These are phyloP conservation scores for Termitomyces sp. DNA, from an alignment of 768 basidiomycete genomes.

Conservation along the genomic window DNA sequence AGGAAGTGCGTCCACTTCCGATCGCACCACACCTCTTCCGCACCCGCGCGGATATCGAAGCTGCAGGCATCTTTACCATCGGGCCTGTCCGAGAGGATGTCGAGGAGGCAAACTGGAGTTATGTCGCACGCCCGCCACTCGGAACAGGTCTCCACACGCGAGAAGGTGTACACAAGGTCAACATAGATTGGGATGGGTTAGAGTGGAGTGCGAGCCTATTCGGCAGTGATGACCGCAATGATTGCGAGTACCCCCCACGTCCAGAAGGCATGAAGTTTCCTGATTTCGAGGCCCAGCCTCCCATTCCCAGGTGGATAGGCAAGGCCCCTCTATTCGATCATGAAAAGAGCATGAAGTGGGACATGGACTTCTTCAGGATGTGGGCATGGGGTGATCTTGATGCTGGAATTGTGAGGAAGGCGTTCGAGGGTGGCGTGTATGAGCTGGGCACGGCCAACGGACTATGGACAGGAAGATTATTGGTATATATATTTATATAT, in stretches of 20 bases:
- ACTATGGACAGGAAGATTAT: conserved; percentile 51
- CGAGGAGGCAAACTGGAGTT: conserved; percentile 43
- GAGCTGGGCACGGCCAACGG: conserved; percentile 43
- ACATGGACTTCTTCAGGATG: conserved; percentile 47
- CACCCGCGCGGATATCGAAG: conserved; percentile 20
- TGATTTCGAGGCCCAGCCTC: not conserved
- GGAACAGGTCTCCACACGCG: conserved; percentile 4
- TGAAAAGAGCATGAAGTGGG: conserved; percentile 32
- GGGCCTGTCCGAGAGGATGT: conserved; percentile 56
- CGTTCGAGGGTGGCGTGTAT: conserved; percentile 23
- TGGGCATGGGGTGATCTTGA: conserved; percentile 29
- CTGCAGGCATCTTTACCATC: conserved; percentile 16
- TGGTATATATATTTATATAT: conserved; percentile 35
- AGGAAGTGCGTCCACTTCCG: conserved; percentile 40
- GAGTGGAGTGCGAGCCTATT: not conserved
- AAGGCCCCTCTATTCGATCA: conserved; percentile 8
- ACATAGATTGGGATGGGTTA: not conserved
- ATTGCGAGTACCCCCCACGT: not conserved
- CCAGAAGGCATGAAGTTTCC: not conserved
- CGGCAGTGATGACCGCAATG: not conserved
- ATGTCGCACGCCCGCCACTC: conserved; percentile 22
- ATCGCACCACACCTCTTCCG: conserved; percentile 33
- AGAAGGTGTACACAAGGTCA: not conserved
- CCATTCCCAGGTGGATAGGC: conserved; percentile 8
- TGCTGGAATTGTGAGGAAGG: conserved; percentile 1